A percentile compares a stretch with the other conserved stretches of the same genome.
These are phyloP conservation scores for Phlyctochytrium bullatum DNA, from an alignment of 192 early-diverging fungal species.

Conservation along the genomic window DNA sequence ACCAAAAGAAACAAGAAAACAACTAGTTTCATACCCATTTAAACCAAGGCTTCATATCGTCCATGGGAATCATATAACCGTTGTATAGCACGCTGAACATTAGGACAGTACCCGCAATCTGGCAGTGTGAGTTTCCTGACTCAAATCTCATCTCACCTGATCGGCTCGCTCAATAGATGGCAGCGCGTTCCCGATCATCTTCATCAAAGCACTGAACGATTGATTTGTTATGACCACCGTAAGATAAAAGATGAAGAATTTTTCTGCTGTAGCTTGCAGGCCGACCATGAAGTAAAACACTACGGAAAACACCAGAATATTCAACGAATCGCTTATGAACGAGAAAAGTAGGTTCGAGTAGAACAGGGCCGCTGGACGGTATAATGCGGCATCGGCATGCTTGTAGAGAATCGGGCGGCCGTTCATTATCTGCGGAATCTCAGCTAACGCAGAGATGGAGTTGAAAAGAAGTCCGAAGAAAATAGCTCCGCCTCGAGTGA, in stretches of 20 bases:
- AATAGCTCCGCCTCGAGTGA: conserved; percentile 75
- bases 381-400: conserved; percentile 71
- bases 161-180: conserved; percentile 48
- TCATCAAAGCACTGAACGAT: conserved; percentile 59
- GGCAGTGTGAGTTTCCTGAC: conserved; percentile 49
- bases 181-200: conserved; percentile 53
- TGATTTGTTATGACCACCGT: conserved; percentile 53
- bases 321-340: conserved; percentile 44
- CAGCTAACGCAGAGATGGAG: conserved; percentile 65
- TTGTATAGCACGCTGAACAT: conserved; percentile 54
- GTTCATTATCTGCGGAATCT: conserved; percentile 66
- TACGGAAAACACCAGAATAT: conserved; percentile 54
- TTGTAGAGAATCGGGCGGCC: conserved; percentile 77
- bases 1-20: too few relatives aligned
- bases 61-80: conserved; percentile 62
- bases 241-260: conserved; percentile 58
- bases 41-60: conserved; percentile 61
- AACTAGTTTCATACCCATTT: conserved; percentile 32
- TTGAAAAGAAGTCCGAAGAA: conserved; percentile 69
- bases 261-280: conserved; percentile 42
- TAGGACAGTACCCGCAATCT: conserved; percentile 51
- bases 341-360: conserved; percentile 55
- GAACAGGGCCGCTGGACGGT: conserved; percentile 58
- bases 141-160: too few relatives aligned
- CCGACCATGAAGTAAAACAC: conserved; percentile 66